Conservation (phyloP, 1,284 basidiomycete genomes). For the Ustilago crameri region DNA sequence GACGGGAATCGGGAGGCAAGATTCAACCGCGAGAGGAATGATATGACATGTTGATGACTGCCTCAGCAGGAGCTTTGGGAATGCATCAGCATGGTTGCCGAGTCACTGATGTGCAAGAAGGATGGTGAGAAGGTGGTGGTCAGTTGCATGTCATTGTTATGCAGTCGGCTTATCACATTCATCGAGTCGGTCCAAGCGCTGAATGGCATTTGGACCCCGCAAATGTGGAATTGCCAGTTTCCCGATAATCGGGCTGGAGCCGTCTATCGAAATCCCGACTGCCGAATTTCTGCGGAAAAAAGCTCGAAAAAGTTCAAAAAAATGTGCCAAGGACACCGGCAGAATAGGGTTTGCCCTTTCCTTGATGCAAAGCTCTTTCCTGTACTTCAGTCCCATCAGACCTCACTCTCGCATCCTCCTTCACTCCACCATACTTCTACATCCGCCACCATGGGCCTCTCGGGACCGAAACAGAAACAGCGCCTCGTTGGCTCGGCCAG, state of each 20-base stretch:
- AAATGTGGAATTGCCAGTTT: constrained; percentile 2
- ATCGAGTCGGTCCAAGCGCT: background rate
- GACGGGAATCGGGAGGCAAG: background rate
- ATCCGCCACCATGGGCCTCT: constrained; percentile 57
- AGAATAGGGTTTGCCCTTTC: background rate
- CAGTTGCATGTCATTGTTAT: no score
- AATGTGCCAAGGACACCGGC: constrained; percentile 1
- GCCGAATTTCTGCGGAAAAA: constrained; percentile 21
- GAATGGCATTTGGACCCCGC: constrained; percentile 8
- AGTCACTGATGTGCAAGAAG: background rate
- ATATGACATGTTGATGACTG: background rate
- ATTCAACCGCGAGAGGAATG: background rate
- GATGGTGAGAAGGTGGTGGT: background rate
- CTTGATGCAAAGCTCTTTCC: background rate
- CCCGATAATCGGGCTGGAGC: constrained; percentile 33
- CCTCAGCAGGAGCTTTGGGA: background rate
- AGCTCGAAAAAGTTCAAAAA: constrained; percentile 12
- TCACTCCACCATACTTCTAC: background rate
- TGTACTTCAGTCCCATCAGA: background rate
- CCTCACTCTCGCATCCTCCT: background rate
- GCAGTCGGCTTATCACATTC: background rate
- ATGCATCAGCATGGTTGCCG: no score
- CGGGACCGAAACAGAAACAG: constrained; percentile 62
- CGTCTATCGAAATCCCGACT: constrained; percentile 10
- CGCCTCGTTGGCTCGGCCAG: constrained; percentile 62